Conservation (phyloP, 805 yeast genomes). For the Wickerhamiella galacta region DNA sequence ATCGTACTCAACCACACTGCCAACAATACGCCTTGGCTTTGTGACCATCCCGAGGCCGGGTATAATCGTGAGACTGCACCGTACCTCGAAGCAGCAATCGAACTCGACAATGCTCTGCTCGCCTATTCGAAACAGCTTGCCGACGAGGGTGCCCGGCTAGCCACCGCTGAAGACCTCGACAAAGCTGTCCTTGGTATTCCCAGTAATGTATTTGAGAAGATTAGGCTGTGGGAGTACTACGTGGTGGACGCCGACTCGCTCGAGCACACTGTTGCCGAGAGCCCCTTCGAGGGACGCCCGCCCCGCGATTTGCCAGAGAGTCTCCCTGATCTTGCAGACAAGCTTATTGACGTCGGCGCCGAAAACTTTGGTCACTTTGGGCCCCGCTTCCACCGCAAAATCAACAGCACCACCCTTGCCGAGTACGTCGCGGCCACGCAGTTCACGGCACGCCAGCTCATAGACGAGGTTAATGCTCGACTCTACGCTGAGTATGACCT, state of each 20-base stretch:
- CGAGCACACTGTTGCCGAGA: constrained; percentile 19
- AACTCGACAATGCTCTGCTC: constrained; percentile 52
- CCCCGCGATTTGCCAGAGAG: constrained; percentile 27
- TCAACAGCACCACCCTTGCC: constrained; percentile 37
- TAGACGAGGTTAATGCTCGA: constrained; percentile 66
- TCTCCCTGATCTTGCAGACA: constrained; percentile 27
- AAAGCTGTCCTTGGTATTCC: constrained; percentile 51
- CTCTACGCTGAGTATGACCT: constrained; percentile 59
- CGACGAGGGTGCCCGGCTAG: constrained; percentile 36
- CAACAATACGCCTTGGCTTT: constrained; percentile 70
- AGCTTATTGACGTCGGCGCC: constrained; percentile 28
- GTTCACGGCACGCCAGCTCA: constrained; percentile 25
- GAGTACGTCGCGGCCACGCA: constrained; percentile 27
- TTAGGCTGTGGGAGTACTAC: constrained; percentile 79
- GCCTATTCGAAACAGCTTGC: constrained; percentile 46
- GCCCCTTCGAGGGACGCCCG: constrained; percentile 25
- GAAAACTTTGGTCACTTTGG: constrained; percentile 27
- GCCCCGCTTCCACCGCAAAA: constrained; percentile 36
- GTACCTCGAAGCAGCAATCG: constrained; percentile 70
- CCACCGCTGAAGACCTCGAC: constrained; percentile 36
- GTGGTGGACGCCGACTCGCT: constrained; percentile 41
- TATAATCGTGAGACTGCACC: constrained; percentile 80
- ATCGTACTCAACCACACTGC: constrained; percentile 94
- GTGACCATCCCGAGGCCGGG: constrained; percentile 79
- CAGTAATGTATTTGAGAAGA: constrained; percentile 33